Percentiles rank a stretch among this genome's conserved stretches.
phyloP scores from a whole-genome alignment of 2,329 filamentous ascomycete species.

The Sarocladium strictum region DNA sequence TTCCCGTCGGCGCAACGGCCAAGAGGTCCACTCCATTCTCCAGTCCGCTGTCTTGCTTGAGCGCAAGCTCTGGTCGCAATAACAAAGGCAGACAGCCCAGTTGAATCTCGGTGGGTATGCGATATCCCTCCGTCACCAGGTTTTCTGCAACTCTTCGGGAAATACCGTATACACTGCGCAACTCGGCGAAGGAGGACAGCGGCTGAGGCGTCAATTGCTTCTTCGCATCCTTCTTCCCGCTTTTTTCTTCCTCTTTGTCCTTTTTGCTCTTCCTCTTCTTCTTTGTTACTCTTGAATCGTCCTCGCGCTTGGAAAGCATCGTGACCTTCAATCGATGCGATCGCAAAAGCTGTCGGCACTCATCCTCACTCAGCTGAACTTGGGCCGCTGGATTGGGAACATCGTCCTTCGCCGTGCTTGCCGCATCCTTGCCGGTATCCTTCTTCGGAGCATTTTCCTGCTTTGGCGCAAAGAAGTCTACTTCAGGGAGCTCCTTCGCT shows the following conservation, averaged over 20 bases:
- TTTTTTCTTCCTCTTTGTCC: slow-evolving; percentile 37
- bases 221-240: slow-evolving; percentile 46
- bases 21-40: slow-evolving; percentile 62
- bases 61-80: slow-evolving; percentile 49
- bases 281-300: slow-evolving; percentile 42
- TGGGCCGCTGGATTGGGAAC: slow-evolving; percentile 16
- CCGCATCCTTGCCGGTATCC: slow-evolving; percentile 14
- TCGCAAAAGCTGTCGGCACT: slow-evolving; percentile 68
- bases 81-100: slow-evolving; percentile 78
- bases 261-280: slow-evolving; percentile 49
- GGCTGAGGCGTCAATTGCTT: slow-evolving; percentile 71
- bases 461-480: slow-evolving; percentile 56
- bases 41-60: slow-evolving; percentile 32
- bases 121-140: slow-evolving; percentile 76
- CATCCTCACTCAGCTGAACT: slow-evolving; percentile 53
- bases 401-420: background rate
- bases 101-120: slow-evolving; percentile 88
- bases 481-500: slow-evolving; percentile 34
- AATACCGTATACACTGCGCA: slow-evolving; percentile 67
- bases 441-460: slow-evolving; percentile 28
- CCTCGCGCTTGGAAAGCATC: slow-evolving; percentile 53
- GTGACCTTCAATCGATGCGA: slow-evolving; percentile 83
- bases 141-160: slow-evolving; percentile 71
- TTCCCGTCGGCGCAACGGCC: slow-evolving; percentile 88
- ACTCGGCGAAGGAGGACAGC: slow-evolving; percentile 67